Conservation (phyloP, 352 stramenopile species). For the Phytopythium sindhum region DNA sequence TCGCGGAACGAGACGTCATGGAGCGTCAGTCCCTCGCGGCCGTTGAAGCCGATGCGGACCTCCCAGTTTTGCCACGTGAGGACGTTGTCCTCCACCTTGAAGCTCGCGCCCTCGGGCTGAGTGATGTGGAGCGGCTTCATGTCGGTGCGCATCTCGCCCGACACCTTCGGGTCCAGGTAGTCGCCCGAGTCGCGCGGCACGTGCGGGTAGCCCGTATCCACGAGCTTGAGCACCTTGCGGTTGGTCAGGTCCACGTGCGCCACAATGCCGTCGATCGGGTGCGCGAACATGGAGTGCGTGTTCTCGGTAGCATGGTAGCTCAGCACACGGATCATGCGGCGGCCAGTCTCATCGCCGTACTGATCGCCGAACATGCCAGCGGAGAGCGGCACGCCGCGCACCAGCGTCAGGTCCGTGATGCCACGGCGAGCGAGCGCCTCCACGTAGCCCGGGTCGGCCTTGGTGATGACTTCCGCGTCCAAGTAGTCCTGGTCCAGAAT, state of each 20-base stretch:
- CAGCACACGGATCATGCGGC: slow-evolving; percentile 46
- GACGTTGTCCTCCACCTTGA: slow-evolving; percentile 59
- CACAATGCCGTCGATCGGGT: slow-evolving; percentile 45
- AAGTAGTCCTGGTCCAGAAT: slow-evolving; percentile 48
- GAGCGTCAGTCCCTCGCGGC: slow-evolving; percentile 72
- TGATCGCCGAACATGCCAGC: slow-evolving; percentile 33
- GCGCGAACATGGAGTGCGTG: slow-evolving; percentile 47
- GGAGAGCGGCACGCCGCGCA: slow-evolving; percentile 38
- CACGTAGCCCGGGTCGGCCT: slow-evolving; percentile 38
- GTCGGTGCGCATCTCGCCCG: slow-evolving; percentile 33
- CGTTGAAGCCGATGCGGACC: slow-evolving; percentile 81
- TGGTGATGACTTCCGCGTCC: slow-evolving; percentile 37
- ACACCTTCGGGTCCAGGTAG: slow-evolving; percentile 37
- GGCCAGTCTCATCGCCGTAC: slow-evolving; percentile 32
- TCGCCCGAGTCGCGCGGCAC: slow-evolving; percentile 39
- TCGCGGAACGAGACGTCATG: slow-evolving; percentile 63
- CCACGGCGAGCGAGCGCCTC: slow-evolving; percentile 35
- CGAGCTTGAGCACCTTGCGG: slow-evolving; percentile 33
- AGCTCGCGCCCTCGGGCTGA: slow-evolving; percentile 73
- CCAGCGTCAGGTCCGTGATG: slow-evolving; percentile 41
- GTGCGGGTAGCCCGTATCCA: slow-evolving; percentile 44
- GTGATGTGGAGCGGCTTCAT: slow-evolving; percentile 69
- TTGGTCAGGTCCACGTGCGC: slow-evolving; percentile 42
- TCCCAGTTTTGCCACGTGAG: slow-evolving; percentile 83
- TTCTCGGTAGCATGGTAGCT: slow-evolving; percentile 37